These are phyloP conservation scores for Plasmodium cynomolgi DNA, from an alignment of 169 alveolate species.

Conservation along the genomic window DNA sequence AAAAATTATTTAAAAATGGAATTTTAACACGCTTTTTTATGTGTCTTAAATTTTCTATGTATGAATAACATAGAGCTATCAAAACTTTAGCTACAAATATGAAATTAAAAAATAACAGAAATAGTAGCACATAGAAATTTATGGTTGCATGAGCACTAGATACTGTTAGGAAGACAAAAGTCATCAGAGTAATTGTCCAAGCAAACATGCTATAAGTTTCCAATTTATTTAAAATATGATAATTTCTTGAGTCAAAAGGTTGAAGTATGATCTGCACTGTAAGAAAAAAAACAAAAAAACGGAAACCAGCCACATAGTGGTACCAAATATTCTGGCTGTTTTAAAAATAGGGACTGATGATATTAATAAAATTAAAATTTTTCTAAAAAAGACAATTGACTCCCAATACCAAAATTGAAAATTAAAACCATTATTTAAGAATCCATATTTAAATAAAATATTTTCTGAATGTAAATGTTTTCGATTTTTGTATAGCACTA, in stretches of 20 bases:
- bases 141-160: slow-evolving; percentile 66
- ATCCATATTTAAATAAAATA: slow-evolving; percentile 86
- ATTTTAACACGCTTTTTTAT: slow-evolving; percentile 66
- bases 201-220: slow-evolving; percentile 88
- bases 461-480: slow-evolving; percentile 82
- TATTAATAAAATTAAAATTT: slow-evolving; percentile 84
- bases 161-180: slow-evolving; percentile 72
- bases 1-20: slow-evolving; percentile 76
- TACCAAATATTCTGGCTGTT: slow-evolving; percentile 79
- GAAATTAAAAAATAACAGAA: slow-evolving; percentile 74
- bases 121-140: slow-evolving; percentile 45
- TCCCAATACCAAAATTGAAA: slow-evolving; percentile 90
- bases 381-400: slow-evolving; percentile 86
- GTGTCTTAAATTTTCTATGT: slow-evolving; percentile 77
- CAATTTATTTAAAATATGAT: slow-evolving; percentile 83
- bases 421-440: slow-evolving; percentile 87
- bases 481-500: slow-evolving; percentile 83
- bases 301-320: slow-evolving; percentile 86
- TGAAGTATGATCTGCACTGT: slow-evolving; percentile 83
- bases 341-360: slow-evolving; percentile 83
- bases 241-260: slow-evolving; percentile 88
- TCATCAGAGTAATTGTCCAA: slow-evolving; percentile 85
- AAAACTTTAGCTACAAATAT: slow-evolving; percentile 74
- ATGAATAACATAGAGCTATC: slow-evolving; percentile 73
- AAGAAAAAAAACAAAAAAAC: slow-evolving; percentile 83